Percentiles rank a stretch among this genome's conserved stretches.
Conservation (phyloP, 2,329 filamentous ascomycete species). For the Amphichorda felina region DNA sequence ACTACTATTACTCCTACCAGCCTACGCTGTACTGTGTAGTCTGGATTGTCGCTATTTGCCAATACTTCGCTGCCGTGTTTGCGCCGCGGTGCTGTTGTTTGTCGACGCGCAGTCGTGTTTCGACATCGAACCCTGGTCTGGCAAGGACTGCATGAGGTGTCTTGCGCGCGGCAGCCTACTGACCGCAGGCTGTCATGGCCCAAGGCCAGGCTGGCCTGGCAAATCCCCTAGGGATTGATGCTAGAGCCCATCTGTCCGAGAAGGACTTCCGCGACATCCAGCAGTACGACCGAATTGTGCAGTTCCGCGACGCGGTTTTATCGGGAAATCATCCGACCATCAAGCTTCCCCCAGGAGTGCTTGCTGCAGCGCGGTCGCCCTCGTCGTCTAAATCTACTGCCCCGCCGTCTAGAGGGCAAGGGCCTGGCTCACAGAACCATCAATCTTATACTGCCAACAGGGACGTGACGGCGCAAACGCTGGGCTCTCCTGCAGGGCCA, state of each 20-base stretch:
- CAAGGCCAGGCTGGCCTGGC: constrained; percentile 10
- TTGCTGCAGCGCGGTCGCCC: not conserved
- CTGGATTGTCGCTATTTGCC: too few relatives aligned
- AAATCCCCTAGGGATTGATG: constrained; percentile 6
- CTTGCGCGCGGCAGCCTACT: not conserved
- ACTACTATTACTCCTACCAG: too few relatives aligned
- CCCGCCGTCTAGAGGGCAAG: not conserved
- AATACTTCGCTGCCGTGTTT: not conserved
- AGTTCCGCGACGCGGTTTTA: constrained; percentile 69
- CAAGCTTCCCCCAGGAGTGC: constrained; percentile 32
- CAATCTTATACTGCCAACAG: too few relatives aligned
- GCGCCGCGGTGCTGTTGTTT: not conserved
- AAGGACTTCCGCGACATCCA: constrained; percentile 44
- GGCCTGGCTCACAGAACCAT: not conserved
- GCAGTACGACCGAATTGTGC: constrained; percentile 71
- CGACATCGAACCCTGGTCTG: not conserved
- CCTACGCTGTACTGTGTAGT: too few relatives aligned
- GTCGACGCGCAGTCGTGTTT: not conserved
- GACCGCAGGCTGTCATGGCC: constrained; percentile 10
- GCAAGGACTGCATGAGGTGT: not conserved
- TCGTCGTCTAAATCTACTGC: not conserved
- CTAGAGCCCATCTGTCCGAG: constrained; percentile 19
- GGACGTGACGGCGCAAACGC: not conserved
- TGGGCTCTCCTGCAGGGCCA: constrained; percentile 3
- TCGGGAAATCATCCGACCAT: constrained; percentile 61